Evolutionary conservation across 371 early-diverging fungal genomes (phyloP).

Genomic region (Basidiobolus meristosporus): DNA sequence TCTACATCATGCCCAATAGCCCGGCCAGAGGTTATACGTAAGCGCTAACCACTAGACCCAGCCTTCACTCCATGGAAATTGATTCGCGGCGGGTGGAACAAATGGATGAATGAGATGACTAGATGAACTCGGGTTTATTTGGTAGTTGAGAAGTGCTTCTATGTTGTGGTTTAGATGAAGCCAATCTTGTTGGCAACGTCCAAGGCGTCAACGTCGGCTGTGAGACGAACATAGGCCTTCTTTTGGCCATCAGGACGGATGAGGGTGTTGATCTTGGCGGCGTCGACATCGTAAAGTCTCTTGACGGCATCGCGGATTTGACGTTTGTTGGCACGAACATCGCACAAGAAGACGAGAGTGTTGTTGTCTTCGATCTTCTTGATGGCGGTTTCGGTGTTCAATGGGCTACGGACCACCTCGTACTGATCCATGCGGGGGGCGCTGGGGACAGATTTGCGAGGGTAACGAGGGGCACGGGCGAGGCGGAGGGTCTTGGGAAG

Average conservation of each 20-base stretch:
- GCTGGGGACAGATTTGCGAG: conserved; percentile 81
- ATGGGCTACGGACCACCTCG: conserved; percentile 74
- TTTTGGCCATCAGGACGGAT: conserved; percentile 93
- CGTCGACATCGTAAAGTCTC: conserved; percentile 89
- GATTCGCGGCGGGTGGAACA: too few relatives aligned
- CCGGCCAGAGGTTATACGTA: too few relatives aligned
- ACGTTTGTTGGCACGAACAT: conserved; percentile 95
- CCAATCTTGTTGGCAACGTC: conserved; percentile 91
- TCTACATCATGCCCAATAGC: too few relatives aligned
- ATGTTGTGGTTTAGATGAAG: conserved; percentile 7
- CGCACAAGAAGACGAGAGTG: too few relatives aligned
- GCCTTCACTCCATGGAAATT: too few relatives aligned
- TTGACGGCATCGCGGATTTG: conserved; percentile 96
- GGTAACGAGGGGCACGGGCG: conserved; percentile 78
- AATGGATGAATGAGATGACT: too few relatives aligned
- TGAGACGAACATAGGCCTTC: conserved; percentile 98
- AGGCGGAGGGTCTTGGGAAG: conserved; percentile 88
- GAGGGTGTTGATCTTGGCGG: conserved; percentile 91
- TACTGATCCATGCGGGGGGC: too few relatives aligned
- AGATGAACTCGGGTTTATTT: too few relatives aligned
- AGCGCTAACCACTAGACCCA: too few relatives aligned
- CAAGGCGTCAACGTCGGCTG: too few relatives aligned
- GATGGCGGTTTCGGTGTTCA: conserved; percentile 97
- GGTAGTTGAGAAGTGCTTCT: too few relatives aligned
- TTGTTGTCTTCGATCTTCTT: conserved; percentile 98